Base-by-base conservation (phyloP, 129 eudicot species). In the Saussurea involucrata region DNA sequence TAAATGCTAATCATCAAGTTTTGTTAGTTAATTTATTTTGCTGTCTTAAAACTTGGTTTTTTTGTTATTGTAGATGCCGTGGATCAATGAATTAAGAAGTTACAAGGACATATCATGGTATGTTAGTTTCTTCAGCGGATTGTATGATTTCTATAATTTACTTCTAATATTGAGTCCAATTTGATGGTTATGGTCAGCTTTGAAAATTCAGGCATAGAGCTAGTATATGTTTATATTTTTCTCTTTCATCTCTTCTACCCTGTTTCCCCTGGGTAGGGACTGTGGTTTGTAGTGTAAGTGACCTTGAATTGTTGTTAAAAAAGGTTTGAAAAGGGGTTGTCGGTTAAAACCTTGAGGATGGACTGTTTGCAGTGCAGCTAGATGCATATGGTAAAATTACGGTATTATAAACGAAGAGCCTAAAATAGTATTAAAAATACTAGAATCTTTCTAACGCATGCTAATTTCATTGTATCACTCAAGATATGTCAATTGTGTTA, bases 51-150 rank as follows among this genome's bases (percentile, higher is more conserved):
- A 69, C 32, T 73, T 40, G 40, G 28, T 31, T 65, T 31, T 65
- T 79, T 69, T 69, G 57, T 57, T 34, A 37, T 73, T 80, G 74
- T 76, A 95, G 99, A 90, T 95, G 99, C 64, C 97, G 96, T 73
- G 97, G 97, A 69, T 95, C 99, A 60, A 80, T 95, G 90, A 95
- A 95, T 75, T 95, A 82, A 83, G 71, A 84, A 63, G 83, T 69
- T 58, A 44, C 66, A 11, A 69, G 69, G 74, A 66, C 24, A 21
- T 67, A 25, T 81, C 18, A 75, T 46, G 89, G 91, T 84, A 84
- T 75, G 79, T 61, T 27, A 28, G 40, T 46, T 64, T 15, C 33
- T 49, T 75, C 60, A 49, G 28, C 27, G 40, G 44, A 4, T 33
- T 44, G 21, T 57, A 29, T 28, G 80, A 46, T 76, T 29, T 21